Percentiles rank a stretch among this genome's conserved stretches.
Evolutionary conservation across 352 stramenopile genomes (phyloP).

Genomic region (Globisporangium megalacanthum): DNA sequence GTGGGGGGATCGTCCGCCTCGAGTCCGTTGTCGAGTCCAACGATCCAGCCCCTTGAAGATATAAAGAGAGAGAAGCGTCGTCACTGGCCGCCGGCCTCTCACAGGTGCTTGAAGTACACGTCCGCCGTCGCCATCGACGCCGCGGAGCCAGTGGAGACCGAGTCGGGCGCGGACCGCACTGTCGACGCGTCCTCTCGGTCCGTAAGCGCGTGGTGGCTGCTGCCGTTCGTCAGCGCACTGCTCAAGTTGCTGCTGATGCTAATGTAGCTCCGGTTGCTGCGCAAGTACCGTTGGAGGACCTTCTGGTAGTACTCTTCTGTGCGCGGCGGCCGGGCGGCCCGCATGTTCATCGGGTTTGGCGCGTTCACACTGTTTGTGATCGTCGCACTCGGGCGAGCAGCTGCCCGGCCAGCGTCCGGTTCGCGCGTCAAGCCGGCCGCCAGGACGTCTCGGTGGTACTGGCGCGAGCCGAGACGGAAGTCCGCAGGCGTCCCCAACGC

Average conservation of each 20-base stretch:
- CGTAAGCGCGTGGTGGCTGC: conserved; percentile 20
- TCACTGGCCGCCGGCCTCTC: neutral
- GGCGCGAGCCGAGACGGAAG: conserved; percentile 11
- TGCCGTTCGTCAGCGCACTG: conserved; percentile 42
- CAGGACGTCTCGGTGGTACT: conserved; percentile 13
- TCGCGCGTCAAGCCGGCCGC: conserved; percentile 15
- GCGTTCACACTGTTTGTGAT: neutral
- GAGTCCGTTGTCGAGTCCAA: neutral
- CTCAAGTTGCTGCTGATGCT: conserved; percentile 47
- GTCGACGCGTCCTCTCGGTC: conserved; percentile 17
- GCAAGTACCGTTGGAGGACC: conserved; percentile 51
- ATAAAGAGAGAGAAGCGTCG: too few species aligned
- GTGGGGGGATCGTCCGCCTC: neutral
- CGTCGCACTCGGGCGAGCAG: conserved; percentile 14
- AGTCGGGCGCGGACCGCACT: conserved; percentile 7
- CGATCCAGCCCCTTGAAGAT: neutral
- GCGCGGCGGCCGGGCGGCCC: conserved; percentile 19
- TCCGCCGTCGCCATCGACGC: conserved; percentile 9
- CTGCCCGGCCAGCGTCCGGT: conserved; percentile 1
- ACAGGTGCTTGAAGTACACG: conserved; percentile 15
- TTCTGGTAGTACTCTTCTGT: conserved; percentile 75
- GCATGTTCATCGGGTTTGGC: conserved; percentile 3
- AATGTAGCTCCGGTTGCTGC: conserved; percentile 42
- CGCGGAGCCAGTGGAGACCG: conserved; percentile 12
- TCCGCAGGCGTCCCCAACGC: conserved; percentile 12